Base-by-base conservation (phyloP, 805 yeast genomes). In the Candida pini region DNA sequence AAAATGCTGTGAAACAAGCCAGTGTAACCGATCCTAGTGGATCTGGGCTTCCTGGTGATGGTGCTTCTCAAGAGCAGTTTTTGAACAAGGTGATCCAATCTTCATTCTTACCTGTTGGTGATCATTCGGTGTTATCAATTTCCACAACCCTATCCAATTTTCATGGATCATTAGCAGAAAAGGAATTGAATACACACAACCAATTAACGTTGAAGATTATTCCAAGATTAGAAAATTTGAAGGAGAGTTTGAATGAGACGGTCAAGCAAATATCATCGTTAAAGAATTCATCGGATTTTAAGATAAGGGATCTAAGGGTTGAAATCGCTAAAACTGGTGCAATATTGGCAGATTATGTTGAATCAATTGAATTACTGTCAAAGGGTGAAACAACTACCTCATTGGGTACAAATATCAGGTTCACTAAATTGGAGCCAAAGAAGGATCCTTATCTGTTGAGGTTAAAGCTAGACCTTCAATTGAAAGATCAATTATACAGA, bases 261-360 rank as follows among this genome's bases (percentile, higher is more conserved):
- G 70, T 74, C 33, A 73, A 71, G 45, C 79, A 74, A 46, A 71
- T 74, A 41, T 64, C 67, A 34, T 65, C 71, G 36, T 55, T 80
- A 31, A 79, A 75, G 44, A 45, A 45, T 18, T 51, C 56, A 6
- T 56, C 62, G 3, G 86, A 80, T 54, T 81, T 78, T 58, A 78
- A 76, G 43, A 50, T 55, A 4, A 71, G 73, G 30, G 73, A 73
- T 45, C 64, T 81, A 37, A 71, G 69, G 36, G 68, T 64, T 39
- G 86, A 81, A 45, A 70, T 81, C 23, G 76, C 80, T 36, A 65
- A 70, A 33, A 78, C 85, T 2, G 85, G 85, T 6, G 72, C 72
- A 34, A 51, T 72, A 13, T 53, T 80, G 36, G 62, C 63, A 15
- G 70, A 66, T 37, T 71, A 69, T 49, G 62, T 65, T 26, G 58